Conservation (phyloP, 345 rosid genomes). For the Eucalyptus virginea region DNA sequence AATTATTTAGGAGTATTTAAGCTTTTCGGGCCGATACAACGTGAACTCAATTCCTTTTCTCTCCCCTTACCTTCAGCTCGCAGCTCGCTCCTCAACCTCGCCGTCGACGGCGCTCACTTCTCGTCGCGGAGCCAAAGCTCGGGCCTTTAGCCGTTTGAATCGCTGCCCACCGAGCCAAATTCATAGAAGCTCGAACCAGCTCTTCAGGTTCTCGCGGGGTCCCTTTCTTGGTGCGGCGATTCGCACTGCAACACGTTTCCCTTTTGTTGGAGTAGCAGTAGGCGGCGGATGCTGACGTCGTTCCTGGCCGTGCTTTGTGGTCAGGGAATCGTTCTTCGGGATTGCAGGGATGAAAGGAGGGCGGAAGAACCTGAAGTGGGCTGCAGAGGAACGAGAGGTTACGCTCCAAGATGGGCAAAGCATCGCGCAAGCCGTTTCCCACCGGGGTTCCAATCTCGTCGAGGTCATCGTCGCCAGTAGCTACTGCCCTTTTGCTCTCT, state of each 20-base stretch:
- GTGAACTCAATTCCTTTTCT: rapidly evolving
- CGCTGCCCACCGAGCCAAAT: not conserved
- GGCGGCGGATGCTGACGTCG: not conserved
- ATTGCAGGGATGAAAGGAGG: conserved; percentile 51
- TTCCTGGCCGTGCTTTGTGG: not conserved
- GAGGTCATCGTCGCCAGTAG: conserved; percentile 25
- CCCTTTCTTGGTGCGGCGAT: not conserved
- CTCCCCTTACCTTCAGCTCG: not conserved
- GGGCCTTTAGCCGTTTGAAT: not conserved
- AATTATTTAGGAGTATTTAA: not conserved
- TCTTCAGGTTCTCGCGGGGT: not conserved
- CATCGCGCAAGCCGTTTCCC: conserved; percentile 69
- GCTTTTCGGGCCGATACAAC: not conserved
- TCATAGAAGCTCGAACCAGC: not conserved
- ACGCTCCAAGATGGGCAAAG: conserved; percentile 55
- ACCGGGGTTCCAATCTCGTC: conserved; percentile 82
- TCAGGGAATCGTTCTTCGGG: not conserved
- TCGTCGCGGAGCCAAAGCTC: not conserved
- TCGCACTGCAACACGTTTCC: not conserved
- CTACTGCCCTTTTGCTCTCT: not conserved
- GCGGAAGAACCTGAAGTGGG: conserved; percentile 80
- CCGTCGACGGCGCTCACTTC: not conserved
- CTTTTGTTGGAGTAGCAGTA: not conserved
- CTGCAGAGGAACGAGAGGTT: conserved; percentile 39
- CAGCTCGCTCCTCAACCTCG: not conserved